These are phyloP conservation scores for Daucus carota DNA, from an alignment of 129 eudicot species.

Conservation along the genomic window DH1_v3.0 NC_030388.2:13710501-13711000, in stretches of 20 bases:
- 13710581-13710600: constrained; percentile 39
- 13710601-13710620: constrained; percentile 67
- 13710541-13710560: constrained; percentile 16
- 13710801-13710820: neutral
- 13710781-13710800: neutral
- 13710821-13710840: no score
- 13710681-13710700: constrained; percentile 11
- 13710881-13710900: no score
- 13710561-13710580: constrained; percentile 39
- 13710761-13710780: neutral
- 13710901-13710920: neutral
- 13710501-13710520: constrained; percentile 43
- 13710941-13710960: constrained; percentile 28
- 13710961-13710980: constrained; percentile 50
- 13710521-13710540: constrained; percentile 16
- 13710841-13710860: no score
- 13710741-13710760: neutral
- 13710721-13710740: neutral
- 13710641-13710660: constrained; percentile 9
- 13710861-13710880: no score
- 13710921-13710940: neutral
- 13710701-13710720: neutral
- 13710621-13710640: constrained; percentile 54
- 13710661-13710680: neutral
- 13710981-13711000: constrained; percentile 71